phyloP scores from a whole-genome alignment of 805 yeast genomes.

The Blastobotrys peoriensis region DNA sequence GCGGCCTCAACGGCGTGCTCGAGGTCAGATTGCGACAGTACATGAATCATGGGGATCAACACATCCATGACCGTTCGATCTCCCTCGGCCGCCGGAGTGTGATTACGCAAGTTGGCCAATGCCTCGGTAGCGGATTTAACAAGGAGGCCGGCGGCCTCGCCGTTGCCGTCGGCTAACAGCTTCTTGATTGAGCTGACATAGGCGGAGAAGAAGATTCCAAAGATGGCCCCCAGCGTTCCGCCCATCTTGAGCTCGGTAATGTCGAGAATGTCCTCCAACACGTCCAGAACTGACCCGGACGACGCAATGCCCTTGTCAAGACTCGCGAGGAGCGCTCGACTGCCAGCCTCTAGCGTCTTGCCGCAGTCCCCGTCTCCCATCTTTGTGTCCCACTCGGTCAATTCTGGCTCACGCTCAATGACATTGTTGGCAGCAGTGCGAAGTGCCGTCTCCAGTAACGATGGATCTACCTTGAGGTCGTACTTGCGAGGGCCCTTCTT shows the following conservation, averaged over 20 bases:
- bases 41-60: slow-evolving; percentile 72
- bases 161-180: slow-evolving; percentile 30
- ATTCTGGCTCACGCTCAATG: slow-evolving; percentile 64
- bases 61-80: slow-evolving; percentile 87
- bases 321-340: slow-evolving; percentile 55
- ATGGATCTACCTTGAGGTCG: slow-evolving; percentile 19
- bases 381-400: slow-evolving; percentile 74
- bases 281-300: slow-evolving; percentile 37
- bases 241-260: slow-evolving; percentile 85
- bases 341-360: slow-evolving; percentile 77
- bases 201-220: slow-evolving; percentile 76
- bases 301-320: slow-evolving; percentile 35
- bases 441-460: slow-evolving; percentile 27
- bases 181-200: slow-evolving; percentile 39
- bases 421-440: slow-evolving; percentile 28
- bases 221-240: slow-evolving; percentile 90
- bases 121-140: slow-evolving; percentile 40
- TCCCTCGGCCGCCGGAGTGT: slow-evolving; percentile 81
- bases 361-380: slow-evolving; percentile 98
- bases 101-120: slow-evolving; percentile 63
- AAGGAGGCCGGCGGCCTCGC: slow-evolving; percentile 8
- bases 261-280: slow-evolving; percentile 64
- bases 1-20: slow-evolving; percentile 63
- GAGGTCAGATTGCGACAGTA: slow-evolving; percentile 43
- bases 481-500: not conserved